Evolutionary conservation across 2,329 filamentous ascomycete genomes (phyloP).

Genomic region (Clonostachys rosea): DNA sequence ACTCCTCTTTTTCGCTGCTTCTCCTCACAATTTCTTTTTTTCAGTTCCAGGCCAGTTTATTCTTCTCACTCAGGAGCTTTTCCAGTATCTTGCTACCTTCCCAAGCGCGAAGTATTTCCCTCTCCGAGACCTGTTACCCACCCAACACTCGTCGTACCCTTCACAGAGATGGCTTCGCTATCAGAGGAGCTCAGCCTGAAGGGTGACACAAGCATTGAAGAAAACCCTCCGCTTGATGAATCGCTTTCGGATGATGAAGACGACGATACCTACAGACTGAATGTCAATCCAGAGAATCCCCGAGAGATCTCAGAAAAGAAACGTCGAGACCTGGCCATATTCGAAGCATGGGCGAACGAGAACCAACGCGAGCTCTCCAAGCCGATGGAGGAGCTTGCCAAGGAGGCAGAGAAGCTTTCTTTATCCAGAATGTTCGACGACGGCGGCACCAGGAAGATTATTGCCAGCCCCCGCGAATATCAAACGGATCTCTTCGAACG

Average conservation of each 20-base stretch:
- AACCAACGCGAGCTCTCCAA: conserved; percentile 25
- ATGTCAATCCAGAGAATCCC: conserved; percentile 20
- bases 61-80: no score
- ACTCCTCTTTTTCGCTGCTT: no score
- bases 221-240: neutral
- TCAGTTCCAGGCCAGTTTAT: no score
- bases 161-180: neutral
- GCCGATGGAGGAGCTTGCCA: conserved; percentile 13
- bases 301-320: conserved; percentile 38
- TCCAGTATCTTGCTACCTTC: no score
- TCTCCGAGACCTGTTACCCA: no score
- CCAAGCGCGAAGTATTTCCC: no score
- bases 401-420: conserved; percentile 18
- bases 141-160: no score
- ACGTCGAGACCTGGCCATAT: conserved; percentile 42
- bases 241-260: conserved; percentile 11
- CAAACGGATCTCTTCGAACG: conserved; percentile 87
- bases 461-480: conserved; percentile 80
- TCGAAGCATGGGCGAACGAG: conserved; percentile 34
- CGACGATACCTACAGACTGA: conserved; percentile 17
- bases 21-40: no score
- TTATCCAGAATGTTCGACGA: conserved; percentile 23
- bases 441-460: conserved; percentile 48
- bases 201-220: no score
- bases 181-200: neutral